Base-by-base conservation (phyloP, 192 early-diverging fungal species). In the Mortierella hygrophila region DNA sequence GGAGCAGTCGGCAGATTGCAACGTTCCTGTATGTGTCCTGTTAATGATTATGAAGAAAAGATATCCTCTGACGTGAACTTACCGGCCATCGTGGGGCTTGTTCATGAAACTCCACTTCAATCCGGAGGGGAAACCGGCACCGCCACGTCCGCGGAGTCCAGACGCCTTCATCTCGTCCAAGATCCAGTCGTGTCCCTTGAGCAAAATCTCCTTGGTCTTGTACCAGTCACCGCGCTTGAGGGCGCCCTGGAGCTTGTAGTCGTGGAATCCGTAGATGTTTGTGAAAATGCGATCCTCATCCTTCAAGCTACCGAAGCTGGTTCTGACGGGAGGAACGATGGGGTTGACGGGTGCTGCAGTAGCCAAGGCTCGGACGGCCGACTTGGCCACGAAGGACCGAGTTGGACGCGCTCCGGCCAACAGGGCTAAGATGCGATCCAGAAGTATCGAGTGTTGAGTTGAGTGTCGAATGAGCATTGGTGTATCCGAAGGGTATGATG, bases 21-120 rank as follows among this genome's bases (percentile, higher is more conserved):
- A 35, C 5, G 15, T 20, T 52, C 60, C 60, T 32, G 60, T 32
- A 60, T 15, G 32, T 35, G 29, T 32, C 26, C 26, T 65, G 60
- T 1, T 32, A 15, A 65, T 29, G 32, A 2, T 5, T 3, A 15
- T 65, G 32, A 2, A 32, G 23, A 92, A 85, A 97, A 89, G 49
- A 96, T 97, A 47, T 96, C 29, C 60, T 16, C 26, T 65, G 11
- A 15, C n/a, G 11, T 35, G 4, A 41, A 52, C 81, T 81, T 89
- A 92, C 91, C 94, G 93, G 65, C 94, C 95, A 63, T 95, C 95
- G 37, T 91, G 89, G 52, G 95, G 94, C 84, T 99, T 99, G 91
- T 98, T 98, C 98, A 99, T 98, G 89, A 99, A 99, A 87, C 94
- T 96, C 98, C 98, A 99, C 91, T 99, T 99, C 69, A 99, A 92